These are phyloP conservation scores for Lachnellula arida DNA, from an alignment of 2,329 filamentous ascomycete species.

Conservation along the genomic window DNA sequence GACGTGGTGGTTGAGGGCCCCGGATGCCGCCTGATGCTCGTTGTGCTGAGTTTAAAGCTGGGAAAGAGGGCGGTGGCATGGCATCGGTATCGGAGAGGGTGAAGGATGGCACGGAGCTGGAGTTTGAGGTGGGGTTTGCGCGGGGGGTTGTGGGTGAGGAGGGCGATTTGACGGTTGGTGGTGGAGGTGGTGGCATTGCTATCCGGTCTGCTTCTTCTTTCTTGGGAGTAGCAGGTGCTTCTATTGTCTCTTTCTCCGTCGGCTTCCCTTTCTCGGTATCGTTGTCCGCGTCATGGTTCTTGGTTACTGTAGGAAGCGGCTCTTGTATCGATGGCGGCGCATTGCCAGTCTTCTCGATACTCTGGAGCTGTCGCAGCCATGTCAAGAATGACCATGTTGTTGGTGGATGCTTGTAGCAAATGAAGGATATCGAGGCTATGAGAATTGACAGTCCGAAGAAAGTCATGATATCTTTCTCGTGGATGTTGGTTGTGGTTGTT, in stretches of 20 bases:
- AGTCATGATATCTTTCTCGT: conserved; percentile 39
- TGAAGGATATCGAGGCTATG: conserved; percentile 54
- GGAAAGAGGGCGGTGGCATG: conserved; percentile 36
- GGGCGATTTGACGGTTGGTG: conserved; percentile 25
- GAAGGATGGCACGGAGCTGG: conserved; percentile 17
- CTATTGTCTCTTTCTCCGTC: background rate
- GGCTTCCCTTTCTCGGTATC: background rate
- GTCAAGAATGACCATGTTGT: conserved; percentile 42
- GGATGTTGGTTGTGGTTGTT: background rate
- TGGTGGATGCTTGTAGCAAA: conserved; percentile 49
- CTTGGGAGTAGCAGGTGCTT: background rate
- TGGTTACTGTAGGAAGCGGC: background rate
- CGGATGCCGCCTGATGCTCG: conserved; percentile 35
- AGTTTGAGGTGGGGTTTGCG: conserved; percentile 28
- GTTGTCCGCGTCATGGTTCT: background rate
- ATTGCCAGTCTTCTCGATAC: conserved; percentile 1
- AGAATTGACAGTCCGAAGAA: conserved; percentile 58
- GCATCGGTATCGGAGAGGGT: conserved; percentile 8
- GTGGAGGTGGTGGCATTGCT: conserved; percentile 37
- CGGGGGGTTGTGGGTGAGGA: conserved; percentile 48
- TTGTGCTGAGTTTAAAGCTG: conserved; percentile 48
- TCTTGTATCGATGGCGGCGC: conserved; percentile 3
- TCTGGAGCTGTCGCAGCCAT: conserved; percentile 22
- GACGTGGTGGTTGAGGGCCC: conserved; percentile 11
- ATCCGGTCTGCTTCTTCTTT: conserved; percentile 29